Conservation (phyloP, 1,284 basidiomycete species). For the Erythrobasidium hasegawianum region DNA sequence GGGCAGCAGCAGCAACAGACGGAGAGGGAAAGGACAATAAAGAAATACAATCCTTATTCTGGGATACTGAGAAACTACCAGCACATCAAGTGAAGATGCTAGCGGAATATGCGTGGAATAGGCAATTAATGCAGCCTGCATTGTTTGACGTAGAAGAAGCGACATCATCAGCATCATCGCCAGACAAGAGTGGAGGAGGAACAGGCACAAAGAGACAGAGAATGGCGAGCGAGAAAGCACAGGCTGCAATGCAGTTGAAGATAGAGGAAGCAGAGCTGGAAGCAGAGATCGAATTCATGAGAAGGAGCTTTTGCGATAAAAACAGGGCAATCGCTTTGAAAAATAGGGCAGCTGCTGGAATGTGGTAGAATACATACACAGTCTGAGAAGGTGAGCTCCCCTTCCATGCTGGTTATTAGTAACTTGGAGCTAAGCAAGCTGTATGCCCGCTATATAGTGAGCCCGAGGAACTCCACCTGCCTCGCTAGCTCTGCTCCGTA, state of each 20-base stretch:
- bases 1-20: background rate
- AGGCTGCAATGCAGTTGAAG: conserved; percentile 3
- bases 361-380: background rate
- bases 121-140: conserved; percentile 7
- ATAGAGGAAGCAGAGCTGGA: conserved; percentile 20
- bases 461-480: too few relatives aligned
- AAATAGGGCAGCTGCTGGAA: conserved; percentile 11
- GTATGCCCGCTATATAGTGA: too few relatives aligned
- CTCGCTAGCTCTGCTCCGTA: too few relatives aligned
- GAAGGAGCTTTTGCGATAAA: conserved; percentile 30
- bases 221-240: background rate
- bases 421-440: too few relatives aligned
- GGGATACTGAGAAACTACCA: conserved; percentile 16
- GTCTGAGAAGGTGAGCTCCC: too few relatives aligned
- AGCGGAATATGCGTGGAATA: conserved; percentile 18
- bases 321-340: conserved; percentile 19
- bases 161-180: background rate
- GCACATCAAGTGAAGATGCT: conserved; percentile 22
- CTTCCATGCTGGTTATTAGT: too few relatives aligned
- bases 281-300: conserved; percentile 24
- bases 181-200: background rate
- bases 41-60: conserved; percentile 11
- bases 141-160: background rate
- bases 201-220: background rate
- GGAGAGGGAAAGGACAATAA: conserved; percentile 20